Evolutionary conservation across 2,329 filamentous ascomycete species (phyloP).

Genomic region (Colletotrichum sp.): DNA sequence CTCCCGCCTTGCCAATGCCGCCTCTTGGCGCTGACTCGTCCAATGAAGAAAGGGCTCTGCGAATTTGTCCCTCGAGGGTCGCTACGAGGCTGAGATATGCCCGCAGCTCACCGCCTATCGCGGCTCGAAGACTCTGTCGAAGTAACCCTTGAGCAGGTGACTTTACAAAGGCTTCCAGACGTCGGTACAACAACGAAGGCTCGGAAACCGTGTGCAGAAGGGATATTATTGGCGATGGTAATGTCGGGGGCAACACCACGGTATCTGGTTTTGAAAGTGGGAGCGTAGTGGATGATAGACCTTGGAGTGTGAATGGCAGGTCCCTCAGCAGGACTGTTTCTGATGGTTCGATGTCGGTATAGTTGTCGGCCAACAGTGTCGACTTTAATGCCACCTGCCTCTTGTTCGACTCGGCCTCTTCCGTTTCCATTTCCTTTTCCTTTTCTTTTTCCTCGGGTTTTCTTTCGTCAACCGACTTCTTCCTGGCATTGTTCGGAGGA

Average conservation of each 20-base stretch:
- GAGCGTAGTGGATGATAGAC: constrained; percentile 85
- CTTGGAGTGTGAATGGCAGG: constrained; percentile 91
- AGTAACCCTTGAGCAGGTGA: constrained; percentile 83
- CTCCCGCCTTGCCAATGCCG: constrained; percentile 82
- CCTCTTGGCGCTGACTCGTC: constrained; percentile 70
- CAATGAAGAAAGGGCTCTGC: constrained; percentile 78
- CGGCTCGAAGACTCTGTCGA: constrained; percentile 88
- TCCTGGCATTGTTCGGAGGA: constrained; percentile 44
- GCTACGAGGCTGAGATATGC: constrained; percentile 92
- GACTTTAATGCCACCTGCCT: constrained; percentile 63
- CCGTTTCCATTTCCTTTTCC: constrained; percentile 31
- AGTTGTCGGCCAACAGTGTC: constrained; percentile 61
- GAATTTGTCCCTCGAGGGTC: constrained; percentile 90
- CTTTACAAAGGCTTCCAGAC: constrained; percentile 81
- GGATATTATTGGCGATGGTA: constrained; percentile 85
- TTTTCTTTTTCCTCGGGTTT: constrained; percentile 29
- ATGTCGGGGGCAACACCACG: constrained; percentile 76
- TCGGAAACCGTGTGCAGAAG: constrained; percentile 90
- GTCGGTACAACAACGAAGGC: constrained; percentile 88
- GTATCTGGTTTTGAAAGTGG: constrained; percentile 73
- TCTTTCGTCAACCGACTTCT: constrained; percentile 35
- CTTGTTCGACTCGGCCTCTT: constrained; percentile 34
- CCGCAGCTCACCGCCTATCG: constrained; percentile 82
- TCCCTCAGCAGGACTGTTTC: constrained; percentile 76
- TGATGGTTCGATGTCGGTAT: constrained; percentile 61